Conservation (phyloP, 2,329 filamentous ascomycete species). For the Ophiostoma novo-ulmi region DNA sequence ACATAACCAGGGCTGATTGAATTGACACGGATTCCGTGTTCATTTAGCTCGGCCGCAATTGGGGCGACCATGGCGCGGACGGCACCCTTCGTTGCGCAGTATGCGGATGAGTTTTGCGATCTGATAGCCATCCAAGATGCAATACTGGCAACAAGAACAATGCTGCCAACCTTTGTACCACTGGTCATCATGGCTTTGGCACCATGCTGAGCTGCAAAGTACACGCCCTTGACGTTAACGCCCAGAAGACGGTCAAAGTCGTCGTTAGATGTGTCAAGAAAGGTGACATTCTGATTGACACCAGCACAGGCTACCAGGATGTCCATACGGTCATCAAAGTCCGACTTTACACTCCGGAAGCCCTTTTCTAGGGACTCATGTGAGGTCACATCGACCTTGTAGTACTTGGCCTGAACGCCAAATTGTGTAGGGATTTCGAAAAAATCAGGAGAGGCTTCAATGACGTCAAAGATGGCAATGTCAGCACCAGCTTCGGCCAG, state of each 20-base stretch:
- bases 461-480: constrained; percentile 25
- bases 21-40: constrained; percentile 59
- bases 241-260: constrained; percentile 23
- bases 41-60: constrained; percentile 59
- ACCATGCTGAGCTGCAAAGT: constrained; percentile 36
- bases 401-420: constrained; percentile 24
- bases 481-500: constrained; percentile 64
- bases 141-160: constrained; percentile 55
- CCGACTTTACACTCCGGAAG: constrained; percentile 19
- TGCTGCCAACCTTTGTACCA: constrained; percentile 42
- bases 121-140: constrained; percentile 49
- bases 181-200: constrained; percentile 34
- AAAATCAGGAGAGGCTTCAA: constrained; percentile 17
- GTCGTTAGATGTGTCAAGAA: constrained; percentile 24
- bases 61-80: constrained; percentile 59
- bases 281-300: constrained; percentile 25
- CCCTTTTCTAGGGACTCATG: background rate
- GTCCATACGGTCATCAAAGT: constrained; percentile 26
- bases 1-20: constrained; percentile 63
- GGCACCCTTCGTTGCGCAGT: constrained; percentile 63
- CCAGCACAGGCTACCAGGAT: constrained; percentile 27
- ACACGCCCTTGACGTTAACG: constrained; percentile 25
- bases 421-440: constrained; percentile 10
- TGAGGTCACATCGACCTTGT: constrained; percentile 25
- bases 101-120: constrained; percentile 61